phyloP scores from a whole-genome alignment of 495 filamentous ascomycete species.

The Talaromyces proteolyticus region DNA sequence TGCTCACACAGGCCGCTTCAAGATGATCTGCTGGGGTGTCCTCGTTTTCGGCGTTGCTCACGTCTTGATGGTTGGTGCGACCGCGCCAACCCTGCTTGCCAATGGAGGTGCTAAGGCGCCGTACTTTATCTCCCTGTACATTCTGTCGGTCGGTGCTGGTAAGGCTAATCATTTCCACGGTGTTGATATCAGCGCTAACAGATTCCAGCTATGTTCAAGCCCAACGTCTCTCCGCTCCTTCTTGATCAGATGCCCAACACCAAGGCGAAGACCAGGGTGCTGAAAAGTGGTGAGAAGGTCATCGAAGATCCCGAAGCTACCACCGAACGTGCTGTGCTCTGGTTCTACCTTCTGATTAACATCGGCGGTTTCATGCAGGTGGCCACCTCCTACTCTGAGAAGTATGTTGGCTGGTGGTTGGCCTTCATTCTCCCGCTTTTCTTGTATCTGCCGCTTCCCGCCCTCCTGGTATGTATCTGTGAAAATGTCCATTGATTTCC shows the following conservation, averaged over 20 bases:
- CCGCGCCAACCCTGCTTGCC: constrained; percentile 49
- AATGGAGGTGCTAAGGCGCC: constrained; percentile 42
- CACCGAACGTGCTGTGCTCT: constrained; percentile 21
- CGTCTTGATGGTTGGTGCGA: constrained; percentile 53
- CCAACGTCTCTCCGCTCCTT: constrained; percentile 27
- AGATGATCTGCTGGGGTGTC: constrained; percentile 53
- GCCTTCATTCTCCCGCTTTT: constrained; percentile 27
- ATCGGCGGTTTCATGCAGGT: constrained; percentile 29
- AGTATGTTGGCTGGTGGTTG: constrained; percentile 32
- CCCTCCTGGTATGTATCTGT: constrained; percentile 41
- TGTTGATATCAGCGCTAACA: no score
- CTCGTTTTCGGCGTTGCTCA: constrained; percentile 58
- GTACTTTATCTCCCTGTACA: constrained; percentile 48
- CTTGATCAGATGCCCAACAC: constrained; percentile 25
- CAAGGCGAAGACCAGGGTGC: constrained; percentile 20
- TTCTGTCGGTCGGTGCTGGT: constrained; percentile 28
- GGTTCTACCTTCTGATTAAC: constrained; percentile 31
- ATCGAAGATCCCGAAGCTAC: constrained; percentile 31
- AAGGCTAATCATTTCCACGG: no score
- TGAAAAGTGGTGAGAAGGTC: constrained; percentile 32
- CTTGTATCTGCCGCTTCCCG: constrained; percentile 46
- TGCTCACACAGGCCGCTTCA: constrained; percentile 44
- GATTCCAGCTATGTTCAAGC: constrained; percentile 38
- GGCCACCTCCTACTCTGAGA: constrained; percentile 30
- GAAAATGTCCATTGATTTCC: constrained; percentile 41